A percentile compares a stretch with the other conserved stretches of the same genome.
Conservation (phyloP, 495 filamentous ascomycete species). For the Aspergillus asperescens region DNA sequence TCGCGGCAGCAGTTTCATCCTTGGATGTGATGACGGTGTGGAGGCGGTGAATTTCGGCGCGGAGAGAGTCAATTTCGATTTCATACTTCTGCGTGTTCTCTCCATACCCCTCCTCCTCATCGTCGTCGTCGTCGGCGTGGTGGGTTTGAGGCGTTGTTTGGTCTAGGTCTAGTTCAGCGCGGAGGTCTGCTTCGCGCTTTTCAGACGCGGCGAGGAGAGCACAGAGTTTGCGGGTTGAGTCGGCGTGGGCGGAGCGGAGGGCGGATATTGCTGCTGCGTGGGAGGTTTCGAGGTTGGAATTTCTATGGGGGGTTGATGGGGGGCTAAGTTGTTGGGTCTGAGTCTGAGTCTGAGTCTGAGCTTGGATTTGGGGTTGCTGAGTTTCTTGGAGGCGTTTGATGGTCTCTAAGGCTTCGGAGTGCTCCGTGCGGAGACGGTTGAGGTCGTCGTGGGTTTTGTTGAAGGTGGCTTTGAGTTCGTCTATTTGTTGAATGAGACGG, state of each 20-base stretch:
- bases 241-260: conserved; percentile 40
- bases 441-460: conserved; percentile 34
- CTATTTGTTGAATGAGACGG: conserved; percentile 29
- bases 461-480: conserved; percentile 33
- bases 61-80: conserved; percentile 22
- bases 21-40: conserved; percentile 35
- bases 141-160: conserved; percentile 18
- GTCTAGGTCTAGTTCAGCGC: conserved; percentile 33
- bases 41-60: conserved; percentile 30
- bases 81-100: too few species aligned
- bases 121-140: neutral
- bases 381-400: conserved; percentile 78
- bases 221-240: conserved; percentile 39
- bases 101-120: conserved; percentile 12
- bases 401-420: conserved; percentile 52
- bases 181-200: conserved; percentile 40
- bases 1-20: conserved; percentile 36
- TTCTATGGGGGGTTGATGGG: conserved; percentile 11
- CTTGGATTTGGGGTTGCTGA: conserved; percentile 46
- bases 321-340: conserved; percentile 28
- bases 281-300: conserved; percentile 33
- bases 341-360: conserved; percentile 22
- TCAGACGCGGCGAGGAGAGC: conserved; percentile 37
- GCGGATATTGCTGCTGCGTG: conserved; percentile 37
- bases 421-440: conserved; percentile 30